These are phyloP conservation scores for Eimeria acervulina DNA, from an alignment of 169 alveolate species.

Conservation along the genomic window DNA sequence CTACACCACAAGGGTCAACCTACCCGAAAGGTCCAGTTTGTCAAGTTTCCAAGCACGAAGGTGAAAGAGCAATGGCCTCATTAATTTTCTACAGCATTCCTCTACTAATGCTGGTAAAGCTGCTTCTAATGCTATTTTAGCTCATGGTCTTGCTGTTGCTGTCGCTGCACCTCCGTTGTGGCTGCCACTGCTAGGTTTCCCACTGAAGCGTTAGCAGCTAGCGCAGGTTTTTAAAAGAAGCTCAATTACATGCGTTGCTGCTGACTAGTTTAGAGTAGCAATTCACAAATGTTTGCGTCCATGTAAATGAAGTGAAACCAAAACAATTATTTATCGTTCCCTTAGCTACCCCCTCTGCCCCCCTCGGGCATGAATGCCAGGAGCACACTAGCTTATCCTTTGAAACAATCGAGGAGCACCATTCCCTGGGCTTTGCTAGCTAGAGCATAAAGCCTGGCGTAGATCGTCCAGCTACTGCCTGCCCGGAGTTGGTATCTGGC, in stretches of 20 bases:
- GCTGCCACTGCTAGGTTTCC: background rate
- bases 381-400: background rate
- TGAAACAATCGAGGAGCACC: background rate
- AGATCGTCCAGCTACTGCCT: background rate
- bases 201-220: background rate
- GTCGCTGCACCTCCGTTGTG: background rate
- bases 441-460: background rate
- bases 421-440: background rate
- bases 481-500: background rate
- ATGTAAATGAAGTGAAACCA: background rate
- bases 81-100: too few species aligned
- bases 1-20: background rate
- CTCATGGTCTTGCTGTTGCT: background rate
- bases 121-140: background rate
- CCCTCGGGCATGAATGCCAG: background rate
- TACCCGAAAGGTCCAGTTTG: background rate
- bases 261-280: background rate
- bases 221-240: background rate
- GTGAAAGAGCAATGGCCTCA: background rate
- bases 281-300: background rate
- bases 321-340: background rate
- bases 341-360: too few species aligned
- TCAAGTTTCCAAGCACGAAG: background rate
- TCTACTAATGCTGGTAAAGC: background rate
- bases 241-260: background rate